These are phyloP conservation scores for Zygnema circumcarinatum DNA, from an alignment of 139 green algal species.

Conservation along the genomic window DNA sequence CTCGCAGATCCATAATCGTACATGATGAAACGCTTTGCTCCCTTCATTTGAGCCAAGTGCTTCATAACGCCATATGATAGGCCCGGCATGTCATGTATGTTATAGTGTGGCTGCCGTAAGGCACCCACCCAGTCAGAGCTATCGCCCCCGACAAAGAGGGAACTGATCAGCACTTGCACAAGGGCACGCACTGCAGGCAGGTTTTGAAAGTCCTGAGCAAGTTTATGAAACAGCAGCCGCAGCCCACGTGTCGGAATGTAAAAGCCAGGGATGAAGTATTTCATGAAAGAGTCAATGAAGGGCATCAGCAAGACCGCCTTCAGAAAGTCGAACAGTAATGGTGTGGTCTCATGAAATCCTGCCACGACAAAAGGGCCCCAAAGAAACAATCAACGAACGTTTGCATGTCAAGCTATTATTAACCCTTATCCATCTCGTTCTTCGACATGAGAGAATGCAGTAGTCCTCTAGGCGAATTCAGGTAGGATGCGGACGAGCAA, in stretches of 20 bases:
- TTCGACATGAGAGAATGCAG: too few relatives aligned
- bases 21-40: constrained; percentile 72
- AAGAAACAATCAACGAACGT: too few relatives aligned
- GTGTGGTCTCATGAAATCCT: constrained; percentile 67
- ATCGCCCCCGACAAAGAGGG: constrained; percentile 71
- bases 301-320: constrained; percentile 33
- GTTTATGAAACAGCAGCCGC: constrained; percentile 63
- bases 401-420: too few relatives aligned
- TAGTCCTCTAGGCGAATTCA: too few relatives aligned
- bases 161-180: constrained; percentile 42
- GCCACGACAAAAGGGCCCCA: background rate
- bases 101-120: constrained; percentile 90
- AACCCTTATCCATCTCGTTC: too few relatives aligned
- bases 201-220: constrained; percentile 63
- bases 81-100: constrained; percentile 82
- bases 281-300: constrained; percentile 47
- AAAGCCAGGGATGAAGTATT: constrained; percentile 55
- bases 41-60: constrained; percentile 56
- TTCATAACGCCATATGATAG: constrained; percentile 66
- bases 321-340: constrained; percentile 37
- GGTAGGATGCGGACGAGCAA: too few relatives aligned
- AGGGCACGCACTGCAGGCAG: constrained; percentile 73
- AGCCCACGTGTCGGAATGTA: constrained; percentile 76
- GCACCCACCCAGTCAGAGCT: constrained; percentile 82
- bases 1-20: constrained; percentile 81